Evolutionary conservation across 495 filamentous ascomycete genomes (phyloP), one percentile per base, ranked within the genome.

Genomic region (Margaritispora aquatica): DNA sequence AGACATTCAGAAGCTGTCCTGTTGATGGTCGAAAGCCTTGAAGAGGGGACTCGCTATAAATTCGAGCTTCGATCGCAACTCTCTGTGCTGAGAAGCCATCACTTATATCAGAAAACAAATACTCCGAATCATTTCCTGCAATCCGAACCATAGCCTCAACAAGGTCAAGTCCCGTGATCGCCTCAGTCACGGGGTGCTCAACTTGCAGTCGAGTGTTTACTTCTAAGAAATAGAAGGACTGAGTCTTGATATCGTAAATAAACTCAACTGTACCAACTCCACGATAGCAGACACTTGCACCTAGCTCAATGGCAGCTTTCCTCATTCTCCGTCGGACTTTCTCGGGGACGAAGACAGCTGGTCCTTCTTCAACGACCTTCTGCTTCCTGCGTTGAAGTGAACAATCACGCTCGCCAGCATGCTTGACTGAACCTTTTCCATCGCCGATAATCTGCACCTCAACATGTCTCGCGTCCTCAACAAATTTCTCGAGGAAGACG

Each of bases 381-480:
- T 89, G 86, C 61, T 89, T 86, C 55, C 86, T 74, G n/a, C 82
- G 64, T 57, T 85, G 82, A 46, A 85, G 81, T 61, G 80, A 84
- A 63, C 82, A 84, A 49, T 85, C 81, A 54, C 82, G 69, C 63
- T 85, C 82, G 19, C 82, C 82, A 1, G 84, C 59, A 54, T 63
- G 68, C 2, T 80, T 77, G 15, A 84, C 80, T 9, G 38, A 44
- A 26, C 74, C 77, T 53, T 79, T 83, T 2, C 82, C 81, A 64
- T 83, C 85, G 19, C 85, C 86, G 62, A 89, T 88, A 2, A 89
- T 76, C 67, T 89, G 86, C 1, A 89, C 86, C 68, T 89, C 86
- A 55, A 89, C 86, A 65, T 89, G 86, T 26, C 86, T 24, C 31
- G 52, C 57, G 19, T 31, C 26, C 8, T 48, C 38, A 46, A 53